Evolutionary conservation across 495 filamentous ascomycete species (phyloP).

Genomic region (Chaetomium cochliodes): DNA sequence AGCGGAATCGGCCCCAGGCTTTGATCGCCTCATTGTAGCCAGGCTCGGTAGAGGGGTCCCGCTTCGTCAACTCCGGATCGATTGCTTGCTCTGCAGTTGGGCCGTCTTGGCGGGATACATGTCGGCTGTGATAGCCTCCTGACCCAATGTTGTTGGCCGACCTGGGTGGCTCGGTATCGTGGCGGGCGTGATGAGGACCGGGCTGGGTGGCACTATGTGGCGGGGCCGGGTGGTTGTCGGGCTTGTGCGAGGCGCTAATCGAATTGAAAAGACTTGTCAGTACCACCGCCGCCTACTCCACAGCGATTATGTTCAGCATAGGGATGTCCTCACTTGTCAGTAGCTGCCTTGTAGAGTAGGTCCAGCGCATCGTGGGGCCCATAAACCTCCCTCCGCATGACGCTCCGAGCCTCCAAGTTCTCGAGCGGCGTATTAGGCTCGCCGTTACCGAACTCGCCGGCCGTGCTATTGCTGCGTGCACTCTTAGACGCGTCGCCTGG

Average conservation of each 20-base stretch:
- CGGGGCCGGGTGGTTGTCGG: constrained; percentile 24
- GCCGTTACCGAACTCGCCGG: constrained; percentile 42
- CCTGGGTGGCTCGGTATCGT: constrained; percentile 26
- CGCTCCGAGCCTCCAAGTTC: constrained; percentile 60
- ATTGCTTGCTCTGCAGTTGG: constrained; percentile 32
- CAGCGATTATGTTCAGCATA: constrained; percentile 1
- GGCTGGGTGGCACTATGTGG: constrained; percentile 21
- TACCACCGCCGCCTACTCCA: not conserved
- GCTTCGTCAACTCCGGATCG: constrained; percentile 40
- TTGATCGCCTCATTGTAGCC: constrained; percentile 68
- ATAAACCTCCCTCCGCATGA: constrained; percentile 63
- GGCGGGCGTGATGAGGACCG: constrained; percentile 22
- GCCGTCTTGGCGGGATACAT: constrained; percentile 28
- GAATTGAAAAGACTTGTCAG: constrained; percentile 17
- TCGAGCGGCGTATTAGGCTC: constrained; percentile 50
- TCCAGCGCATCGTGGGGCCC: constrained; percentile 71
- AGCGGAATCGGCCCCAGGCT: constrained; percentile 85
- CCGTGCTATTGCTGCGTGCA: constrained; percentile 37
- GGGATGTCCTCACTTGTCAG: constrained; percentile 50
- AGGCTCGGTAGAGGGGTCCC: constrained; percentile 40
- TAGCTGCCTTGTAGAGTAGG: constrained; percentile 66
- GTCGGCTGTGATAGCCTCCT: constrained; percentile 23
- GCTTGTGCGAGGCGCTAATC: constrained; percentile 31
- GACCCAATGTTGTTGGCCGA: constrained; percentile 24
- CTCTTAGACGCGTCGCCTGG: constrained; percentile 40